phyloP scores from a whole-genome alignment of 108 stramenopile genomes.

The Hondaea fermentalgiana region DNA sequence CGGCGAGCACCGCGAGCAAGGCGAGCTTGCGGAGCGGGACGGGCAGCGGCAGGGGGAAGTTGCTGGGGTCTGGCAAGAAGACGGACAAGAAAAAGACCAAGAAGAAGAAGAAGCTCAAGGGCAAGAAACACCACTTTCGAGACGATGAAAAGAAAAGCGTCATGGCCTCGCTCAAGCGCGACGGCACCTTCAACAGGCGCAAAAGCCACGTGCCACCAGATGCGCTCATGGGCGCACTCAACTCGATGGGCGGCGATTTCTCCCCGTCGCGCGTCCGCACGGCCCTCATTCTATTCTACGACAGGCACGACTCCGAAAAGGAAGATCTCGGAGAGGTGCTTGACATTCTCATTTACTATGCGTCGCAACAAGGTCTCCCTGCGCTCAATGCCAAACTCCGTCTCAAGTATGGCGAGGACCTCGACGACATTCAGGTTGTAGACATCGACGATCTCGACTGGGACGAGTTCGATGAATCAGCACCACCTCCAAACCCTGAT shows the following conservation, averaged over 20 bases:
- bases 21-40: no score
- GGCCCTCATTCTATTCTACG: slow-evolving; percentile 3
- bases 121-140: not conserved
- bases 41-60: no score
- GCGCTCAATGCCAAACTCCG: not conserved
- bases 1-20: no score
- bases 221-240: not conserved
- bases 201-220: slow-evolving; percentile 1
- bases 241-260: not conserved
- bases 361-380: not conserved
- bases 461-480: not conserved
- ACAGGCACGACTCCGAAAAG: not conserved
- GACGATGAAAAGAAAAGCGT: not conserved
- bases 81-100: not conserved
- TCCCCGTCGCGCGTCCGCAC: not conserved
- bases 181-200: not conserved
- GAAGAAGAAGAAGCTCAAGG: not conserved
- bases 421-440: not conserved
- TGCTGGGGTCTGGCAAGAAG: not conserved
- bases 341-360: not conserved
- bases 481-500: not conserved
- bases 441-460: not conserved
- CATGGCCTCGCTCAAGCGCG: not conserved
- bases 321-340: not conserved
- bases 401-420: not conserved